phyloP scores from a whole-genome alignment of 352 stramenopile species.

The Globisporangium apiculatum region DNA sequence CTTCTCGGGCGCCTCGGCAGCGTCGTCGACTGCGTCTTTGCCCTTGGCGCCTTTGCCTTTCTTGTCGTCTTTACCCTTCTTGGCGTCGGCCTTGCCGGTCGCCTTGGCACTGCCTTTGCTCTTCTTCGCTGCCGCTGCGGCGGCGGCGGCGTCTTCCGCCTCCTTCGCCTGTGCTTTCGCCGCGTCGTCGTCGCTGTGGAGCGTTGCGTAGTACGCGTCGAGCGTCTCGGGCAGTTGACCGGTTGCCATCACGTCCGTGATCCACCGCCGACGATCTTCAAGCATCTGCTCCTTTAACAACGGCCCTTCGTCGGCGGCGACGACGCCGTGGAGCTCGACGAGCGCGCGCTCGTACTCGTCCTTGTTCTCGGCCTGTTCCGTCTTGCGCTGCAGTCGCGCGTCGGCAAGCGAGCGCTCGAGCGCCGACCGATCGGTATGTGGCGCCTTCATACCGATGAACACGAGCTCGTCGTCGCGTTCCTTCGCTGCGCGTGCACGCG shows the following conservation, averaged over 20 bases:
- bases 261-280: constrained; percentile 89
- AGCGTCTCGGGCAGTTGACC: constrained; percentile 87
- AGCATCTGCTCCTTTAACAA: constrained; percentile 90
- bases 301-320: constrained; percentile 84
- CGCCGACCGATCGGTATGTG: constrained; percentile 37
- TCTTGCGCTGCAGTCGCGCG: constrained; percentile 76
- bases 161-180: constrained; percentile 58
- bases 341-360: constrained; percentile 89
- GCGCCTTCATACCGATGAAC: constrained; percentile 92
- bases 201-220: constrained; percentile 73
- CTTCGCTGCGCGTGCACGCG: constrained; percentile 43
- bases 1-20: constrained; percentile 56
- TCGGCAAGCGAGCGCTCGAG: constrained; percentile 76
- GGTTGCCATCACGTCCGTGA: constrained; percentile 88
- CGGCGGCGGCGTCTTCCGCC: constrained; percentile 20
- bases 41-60: constrained; percentile 27
- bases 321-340: constrained; percentile 76
- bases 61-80: constrained; percentile 55
- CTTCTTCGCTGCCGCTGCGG: constrained; percentile 18
- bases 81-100: constrained; percentile 38
- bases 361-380: constrained; percentile 89
- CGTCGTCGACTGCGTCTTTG: constrained; percentile 34
- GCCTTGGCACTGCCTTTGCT: constrained; percentile 43
- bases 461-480: constrained; percentile 83
- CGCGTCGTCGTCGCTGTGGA: constrained; percentile 28